phyloP scores from a whole-genome alignment of 1,139 yeast species.

The Protomyces macrosporus region DNA sequence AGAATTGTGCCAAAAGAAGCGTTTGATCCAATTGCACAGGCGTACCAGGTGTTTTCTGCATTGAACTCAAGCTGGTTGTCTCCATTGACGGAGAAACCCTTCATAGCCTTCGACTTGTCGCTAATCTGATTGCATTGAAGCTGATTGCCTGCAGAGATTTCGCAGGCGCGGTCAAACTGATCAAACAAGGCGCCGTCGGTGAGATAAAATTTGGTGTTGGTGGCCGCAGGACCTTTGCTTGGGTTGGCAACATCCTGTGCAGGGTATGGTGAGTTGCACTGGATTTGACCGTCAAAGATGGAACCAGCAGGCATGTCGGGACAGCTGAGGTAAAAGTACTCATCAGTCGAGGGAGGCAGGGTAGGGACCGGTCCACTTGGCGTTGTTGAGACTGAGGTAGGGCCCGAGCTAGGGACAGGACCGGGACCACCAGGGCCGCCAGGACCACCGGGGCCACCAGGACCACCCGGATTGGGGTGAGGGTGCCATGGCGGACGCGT shows the following conservation, averaged over 20 bases:
- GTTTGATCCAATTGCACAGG: not conserved
- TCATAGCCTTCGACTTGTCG: not conserved
- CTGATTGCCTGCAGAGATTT: not conserved
- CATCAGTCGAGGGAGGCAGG: not conserved
- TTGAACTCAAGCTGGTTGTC: not conserved
- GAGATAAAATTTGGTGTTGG: not conserved
- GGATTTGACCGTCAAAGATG: not conserved
- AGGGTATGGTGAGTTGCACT: not conserved
- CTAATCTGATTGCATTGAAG: not conserved
- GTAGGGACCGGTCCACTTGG: not conserved
- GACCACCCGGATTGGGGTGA: not conserved
- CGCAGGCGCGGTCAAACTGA: not conserved
- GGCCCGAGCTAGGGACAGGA: not conserved
- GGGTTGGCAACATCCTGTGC: not conserved
- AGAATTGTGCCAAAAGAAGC: not conserved
- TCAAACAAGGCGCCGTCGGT: not conserved
- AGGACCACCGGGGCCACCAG: not conserved
- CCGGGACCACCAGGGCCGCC: not conserved
- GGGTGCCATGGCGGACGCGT: not conserved
- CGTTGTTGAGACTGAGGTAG: not conserved
- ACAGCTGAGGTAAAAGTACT: not conserved
- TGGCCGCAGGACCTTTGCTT: not conserved
- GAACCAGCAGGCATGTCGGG: not conserved
- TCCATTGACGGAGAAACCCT: not conserved
- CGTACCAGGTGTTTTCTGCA: not conserved